A percentile compares a stretch with the other conserved stretches of the same genome.
phyloP scores from a whole-genome alignment of 306 rosid species.

The Sphenostylis stenocarpa region DNA sequence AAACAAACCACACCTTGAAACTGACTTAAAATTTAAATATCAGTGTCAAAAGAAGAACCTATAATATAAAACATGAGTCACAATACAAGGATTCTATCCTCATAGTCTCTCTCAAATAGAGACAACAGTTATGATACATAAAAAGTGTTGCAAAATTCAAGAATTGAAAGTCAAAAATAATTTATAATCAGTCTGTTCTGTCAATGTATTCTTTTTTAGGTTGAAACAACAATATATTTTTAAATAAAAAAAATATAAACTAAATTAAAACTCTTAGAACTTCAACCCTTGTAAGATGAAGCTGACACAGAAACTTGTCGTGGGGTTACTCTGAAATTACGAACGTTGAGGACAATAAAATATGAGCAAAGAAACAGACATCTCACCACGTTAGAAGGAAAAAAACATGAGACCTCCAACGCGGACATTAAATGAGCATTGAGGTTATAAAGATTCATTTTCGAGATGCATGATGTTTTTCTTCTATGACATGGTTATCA shows the following conservation, averaged over 20 bases:
- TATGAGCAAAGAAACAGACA: slow-evolving; percentile 69
- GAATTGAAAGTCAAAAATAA: neutral
- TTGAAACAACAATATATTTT: neutral
- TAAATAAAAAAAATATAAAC: neutral
- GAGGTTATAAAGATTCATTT: slow-evolving; percentile 64
- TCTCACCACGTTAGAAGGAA: slow-evolving; percentile 66
- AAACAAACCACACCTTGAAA: too few relatives aligned
- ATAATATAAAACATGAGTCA: too few relatives aligned
- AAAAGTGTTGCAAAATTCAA: too few relatives aligned
- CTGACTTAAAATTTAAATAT: too few relatives aligned
- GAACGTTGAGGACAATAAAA: slow-evolving; percentile 45
- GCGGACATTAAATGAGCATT: slow-evolving; percentile 68
- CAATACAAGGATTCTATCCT: too few relatives aligned
- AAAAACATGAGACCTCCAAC: slow-evolving; percentile 63
- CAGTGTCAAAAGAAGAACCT: too few relatives aligned
- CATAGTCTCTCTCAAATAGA: neutral
- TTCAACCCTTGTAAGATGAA: slow-evolving; percentile 39
- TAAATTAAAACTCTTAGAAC: neutral
- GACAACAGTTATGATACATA: neutral
- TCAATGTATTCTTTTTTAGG: too few relatives aligned
- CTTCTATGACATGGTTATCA: neutral
- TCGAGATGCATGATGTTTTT: slow-evolving; percentile 48
- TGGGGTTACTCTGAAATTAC: slow-evolving; percentile 44
- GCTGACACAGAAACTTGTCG: slow-evolving; percentile 38
- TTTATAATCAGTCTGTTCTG: too few relatives aligned